Evolutionary conservation across 768 basidiomycete species (phyloP), one percentile per base, ranked within the genome.

Genomic region (Trametes sanguinea): DNA sequence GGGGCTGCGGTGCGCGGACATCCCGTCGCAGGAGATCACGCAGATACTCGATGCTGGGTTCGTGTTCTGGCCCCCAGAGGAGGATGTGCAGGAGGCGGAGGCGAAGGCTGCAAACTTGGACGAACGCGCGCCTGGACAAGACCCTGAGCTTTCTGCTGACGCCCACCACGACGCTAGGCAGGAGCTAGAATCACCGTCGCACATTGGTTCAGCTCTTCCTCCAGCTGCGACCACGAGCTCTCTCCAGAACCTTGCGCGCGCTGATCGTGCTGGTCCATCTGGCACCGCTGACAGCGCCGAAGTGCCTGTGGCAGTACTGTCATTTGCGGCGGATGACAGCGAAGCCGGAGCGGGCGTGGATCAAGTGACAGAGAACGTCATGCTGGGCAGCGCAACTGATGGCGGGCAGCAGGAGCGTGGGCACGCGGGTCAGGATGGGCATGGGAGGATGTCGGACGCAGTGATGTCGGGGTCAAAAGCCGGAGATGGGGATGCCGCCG

Each of bases 1-100:
- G 65, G 67, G 78, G 22, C 70, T 74, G 30, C 74, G 73, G 39
- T 67, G 83, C 60, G 77, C 76, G 27, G 78, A 84, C 69, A 73
- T 89, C 11, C 71, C 79, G 60, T 84, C 85, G 33, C 74, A 58
- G 2, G 68, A 76, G 59, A 75, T 85, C 32, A 83, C 86, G 44
- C 70, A 77, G 54, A 71, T 82, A 69, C 74, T 80, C 30, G 73
- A 76, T 47, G 70, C 76, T 6, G 86, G 85, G 8, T 64, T 89
- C 60, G 77, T 80, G 27, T 72, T 89, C 10, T 68, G 54, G 53
- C 56, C 62, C 27, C 27, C 59, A 40, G 58, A 52, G 27, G 67
- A 43, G n/a, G 51, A 60, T 45, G 50, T 22, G 22, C 22, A 22
- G 22, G 22, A 22, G 22, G 22, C 22, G 22, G 22, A 22, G 22